Percentiles rank a stretch among this genome's conserved stretches.
Conservation (phyloP, 768 basidiomycete species). For the Austroboletus festivus region DNA sequence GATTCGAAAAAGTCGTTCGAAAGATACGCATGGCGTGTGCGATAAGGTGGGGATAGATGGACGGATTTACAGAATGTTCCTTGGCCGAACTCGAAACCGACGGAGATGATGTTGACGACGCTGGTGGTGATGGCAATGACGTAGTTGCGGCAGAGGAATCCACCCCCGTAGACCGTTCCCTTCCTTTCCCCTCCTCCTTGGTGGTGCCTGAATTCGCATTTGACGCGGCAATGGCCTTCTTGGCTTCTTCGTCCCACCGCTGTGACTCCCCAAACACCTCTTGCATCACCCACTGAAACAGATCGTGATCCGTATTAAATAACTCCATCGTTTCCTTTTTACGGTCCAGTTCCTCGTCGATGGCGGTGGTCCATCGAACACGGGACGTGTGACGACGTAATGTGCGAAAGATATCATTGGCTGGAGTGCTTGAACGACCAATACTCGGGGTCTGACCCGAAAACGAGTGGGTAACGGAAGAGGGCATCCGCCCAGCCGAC, state of each 20-base stretch:
- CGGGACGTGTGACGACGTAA: conserved; percentile 51
- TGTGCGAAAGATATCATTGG: conserved; percentile 53
- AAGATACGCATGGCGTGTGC: conserved; percentile 75
- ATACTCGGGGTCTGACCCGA: conserved; percentile 15
- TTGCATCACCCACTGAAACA: conserved; percentile 69
- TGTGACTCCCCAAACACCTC: conserved; percentile 65
- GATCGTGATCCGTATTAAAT: conserved; percentile 63
- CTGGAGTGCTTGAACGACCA: conserved; percentile 12
- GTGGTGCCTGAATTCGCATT: background rate
- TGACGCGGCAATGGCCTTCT: conserved; percentile 33
- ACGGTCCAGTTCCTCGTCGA: conserved; percentile 56
- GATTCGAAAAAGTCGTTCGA: conserved; percentile 74
- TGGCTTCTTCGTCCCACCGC: conserved; percentile 47
- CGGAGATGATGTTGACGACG: too few species aligned
- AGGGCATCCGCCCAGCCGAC: conserved; percentile 1
- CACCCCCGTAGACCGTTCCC: background rate
- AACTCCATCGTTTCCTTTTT: conserved; percentile 73
- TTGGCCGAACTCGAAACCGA: too few species aligned
- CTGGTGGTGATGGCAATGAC: too few species aligned
- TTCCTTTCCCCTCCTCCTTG: background rate
- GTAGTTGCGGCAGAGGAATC: background rate
- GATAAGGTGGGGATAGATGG: conserved; percentile 72
- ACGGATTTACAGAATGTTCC: conserved; percentile 48
- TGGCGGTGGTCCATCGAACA: conserved; percentile 48
- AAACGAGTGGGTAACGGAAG: background rate